phyloP scores from a whole-genome alignment of 176 grass and related monocot species.

The Tillandsia leiboldiana region DNA sequence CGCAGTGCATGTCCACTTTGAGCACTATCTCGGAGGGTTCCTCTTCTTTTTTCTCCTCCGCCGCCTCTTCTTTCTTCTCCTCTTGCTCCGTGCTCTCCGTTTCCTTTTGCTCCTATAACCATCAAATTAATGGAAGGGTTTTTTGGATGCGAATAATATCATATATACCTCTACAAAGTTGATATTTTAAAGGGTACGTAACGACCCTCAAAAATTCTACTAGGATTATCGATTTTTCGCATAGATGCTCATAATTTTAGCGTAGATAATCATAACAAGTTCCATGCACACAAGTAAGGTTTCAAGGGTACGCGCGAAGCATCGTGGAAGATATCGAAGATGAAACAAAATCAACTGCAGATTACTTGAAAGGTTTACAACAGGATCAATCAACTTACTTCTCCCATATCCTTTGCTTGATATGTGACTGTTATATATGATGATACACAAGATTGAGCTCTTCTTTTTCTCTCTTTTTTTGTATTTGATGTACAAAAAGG shows the following conservation, averaged over 20 bases:
- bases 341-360: background rate
- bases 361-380: background rate
- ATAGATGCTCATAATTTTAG: too few species aligned
- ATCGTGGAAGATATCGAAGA: background rate
- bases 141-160: too few species aligned
- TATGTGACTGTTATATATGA: background rate
- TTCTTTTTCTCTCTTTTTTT: background rate
- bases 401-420: conserved; percentile 17
- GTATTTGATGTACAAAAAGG: background rate
- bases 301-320: too few species aligned
- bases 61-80: conserved; percentile 22
- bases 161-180: too few species aligned
- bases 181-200: too few species aligned
- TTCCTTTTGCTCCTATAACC: conserved; percentile 38
- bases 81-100: conserved; percentile 24
- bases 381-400: conserved; percentile 16
- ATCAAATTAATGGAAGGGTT: too few species aligned
- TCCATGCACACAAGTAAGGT: too few species aligned
- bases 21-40: conserved; percentile 47
- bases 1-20: conserved; percentile 73
- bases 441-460: background rate
- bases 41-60: conserved; percentile 19
- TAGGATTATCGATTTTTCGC: too few species aligned
- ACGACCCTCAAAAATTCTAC: too few species aligned
- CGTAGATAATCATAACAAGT: too few species aligned